phyloP scores from a whole-genome alignment of 2,329 filamentous ascomycete species.

The Septoria petroselini region DNA sequence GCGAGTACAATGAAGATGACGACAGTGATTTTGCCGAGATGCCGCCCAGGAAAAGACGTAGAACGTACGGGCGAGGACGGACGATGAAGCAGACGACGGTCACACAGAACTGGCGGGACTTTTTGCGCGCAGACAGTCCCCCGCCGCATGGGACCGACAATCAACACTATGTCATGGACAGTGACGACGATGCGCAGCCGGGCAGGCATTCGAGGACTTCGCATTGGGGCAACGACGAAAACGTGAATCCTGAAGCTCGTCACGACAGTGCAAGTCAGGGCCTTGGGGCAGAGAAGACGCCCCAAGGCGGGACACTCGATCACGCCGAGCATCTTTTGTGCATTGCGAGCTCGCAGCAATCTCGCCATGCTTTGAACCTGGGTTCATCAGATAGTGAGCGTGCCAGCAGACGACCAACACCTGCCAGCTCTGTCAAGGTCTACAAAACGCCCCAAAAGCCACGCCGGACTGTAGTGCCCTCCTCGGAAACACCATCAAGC shows the following conservation, averaged over 20 bases:
- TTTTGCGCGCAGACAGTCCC: background rate
- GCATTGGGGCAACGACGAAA: background rate
- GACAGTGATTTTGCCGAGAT: constrained; percentile 13
- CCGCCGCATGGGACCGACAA: background rate
- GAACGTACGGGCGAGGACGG: background rate
- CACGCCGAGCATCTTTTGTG: constrained; percentile 2
- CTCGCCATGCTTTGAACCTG: background rate
- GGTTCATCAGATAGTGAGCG: constrained; percentile 6
- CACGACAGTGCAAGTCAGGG: background rate
- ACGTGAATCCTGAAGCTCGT: background rate
- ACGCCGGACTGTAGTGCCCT: constrained; percentile 18
- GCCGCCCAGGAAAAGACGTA: constrained; percentile 15
- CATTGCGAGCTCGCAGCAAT: constrained; percentile 8
- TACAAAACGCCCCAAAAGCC: constrained; percentile 18
- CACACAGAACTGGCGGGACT: constrained; percentile 19
- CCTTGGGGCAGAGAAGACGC: background rate
- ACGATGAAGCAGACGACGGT: constrained; percentile 15
- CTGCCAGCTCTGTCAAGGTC: constrained; percentile 11
- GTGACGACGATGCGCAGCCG: background rate
- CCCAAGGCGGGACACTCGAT: background rate
- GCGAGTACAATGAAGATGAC: constrained; percentile 9
- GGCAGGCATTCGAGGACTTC: background rate
- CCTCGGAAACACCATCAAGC: constrained; percentile 24
- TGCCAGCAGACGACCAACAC: constrained; percentile 18
- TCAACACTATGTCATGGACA: background rate